These are phyloP conservation scores for Oryza meyeriana DNA, from an alignment of 176 grass and related monocot species.

Conservation along the genomic window DNA sequence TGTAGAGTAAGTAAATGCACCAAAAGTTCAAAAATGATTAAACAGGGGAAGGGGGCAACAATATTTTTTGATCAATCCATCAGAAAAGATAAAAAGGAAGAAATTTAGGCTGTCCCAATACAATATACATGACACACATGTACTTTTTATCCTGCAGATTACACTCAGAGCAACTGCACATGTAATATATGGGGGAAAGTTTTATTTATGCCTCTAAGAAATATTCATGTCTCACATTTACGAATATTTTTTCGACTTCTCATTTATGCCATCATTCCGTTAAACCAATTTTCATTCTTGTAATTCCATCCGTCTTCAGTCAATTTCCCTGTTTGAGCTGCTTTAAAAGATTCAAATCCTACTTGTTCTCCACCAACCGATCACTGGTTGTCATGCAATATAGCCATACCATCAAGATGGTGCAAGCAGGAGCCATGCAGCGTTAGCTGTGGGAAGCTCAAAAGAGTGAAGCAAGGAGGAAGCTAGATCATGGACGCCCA, in stretches of 20 bases:
- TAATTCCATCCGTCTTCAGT: not conserved
- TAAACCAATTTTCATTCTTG: not conserved
- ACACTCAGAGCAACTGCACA: not conserved
- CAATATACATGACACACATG: not conserved
- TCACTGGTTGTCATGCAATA: not conserved
- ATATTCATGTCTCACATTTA: too few relatives aligned
- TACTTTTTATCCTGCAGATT: not conserved
- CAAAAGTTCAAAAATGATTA: not conserved
- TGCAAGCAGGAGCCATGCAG: not conserved
- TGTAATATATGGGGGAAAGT: not conserved
- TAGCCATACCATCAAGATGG: not conserved
- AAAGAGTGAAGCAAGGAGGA: not conserved
- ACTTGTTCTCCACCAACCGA: too few relatives aligned
- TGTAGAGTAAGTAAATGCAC: not conserved
- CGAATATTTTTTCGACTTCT: not conserved
- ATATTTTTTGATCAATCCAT: not conserved
- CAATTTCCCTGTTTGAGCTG: not conserved
- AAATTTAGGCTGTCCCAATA: not conserved
- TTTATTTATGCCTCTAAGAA: not conserved
- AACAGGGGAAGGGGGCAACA: not conserved
- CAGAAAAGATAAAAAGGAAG: not conserved
- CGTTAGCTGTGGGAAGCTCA: not conserved
- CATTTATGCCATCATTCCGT: not conserved
- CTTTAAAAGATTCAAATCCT: too few relatives aligned
- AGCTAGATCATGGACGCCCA: not conserved